phyloP scores from a whole-genome alignment of 2,329 filamentous ascomycete species.

The Xylariaceae sp. region DNA sequence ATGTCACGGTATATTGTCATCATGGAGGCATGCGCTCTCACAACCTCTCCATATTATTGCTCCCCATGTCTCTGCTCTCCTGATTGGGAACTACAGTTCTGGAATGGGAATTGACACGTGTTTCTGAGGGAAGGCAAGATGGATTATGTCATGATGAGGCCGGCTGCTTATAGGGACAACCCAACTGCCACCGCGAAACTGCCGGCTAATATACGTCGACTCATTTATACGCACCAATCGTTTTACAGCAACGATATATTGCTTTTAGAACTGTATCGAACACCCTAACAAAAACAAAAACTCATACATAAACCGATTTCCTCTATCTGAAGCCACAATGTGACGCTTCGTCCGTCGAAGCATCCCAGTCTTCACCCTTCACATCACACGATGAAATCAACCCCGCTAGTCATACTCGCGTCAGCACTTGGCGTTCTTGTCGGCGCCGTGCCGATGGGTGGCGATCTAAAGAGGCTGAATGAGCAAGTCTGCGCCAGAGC shows the following conservation, averaged over 20 bases:
- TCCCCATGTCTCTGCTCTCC: too few relatives aligned
- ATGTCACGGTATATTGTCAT: neutral
- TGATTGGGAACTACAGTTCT: neutral
- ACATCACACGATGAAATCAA: conserved; percentile 13
- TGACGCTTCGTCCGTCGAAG: neutral
- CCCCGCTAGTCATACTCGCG: neutral
- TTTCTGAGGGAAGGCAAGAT: neutral
- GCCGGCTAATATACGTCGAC: conserved; percentile 17
- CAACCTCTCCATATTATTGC: neutral
- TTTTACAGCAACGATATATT: conserved; percentile 13
- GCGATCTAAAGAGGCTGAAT: conserved; percentile 20
- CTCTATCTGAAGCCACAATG: neutral
- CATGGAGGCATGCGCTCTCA: neutral
- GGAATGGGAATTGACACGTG: neutral
- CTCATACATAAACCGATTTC: neutral
- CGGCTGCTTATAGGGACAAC: neutral
- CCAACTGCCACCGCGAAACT: neutral
- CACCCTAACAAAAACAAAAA: neutral
- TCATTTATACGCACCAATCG: conserved; percentile 24
- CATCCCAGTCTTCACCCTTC: neutral
- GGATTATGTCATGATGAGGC: neutral
- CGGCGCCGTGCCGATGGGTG: conserved; percentile 20
- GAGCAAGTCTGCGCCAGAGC: conserved; percentile 21
- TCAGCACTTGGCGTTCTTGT: neutral
- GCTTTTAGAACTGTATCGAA: conserved; percentile 1